These are phyloP conservation scores for Astragalus glycyphyllos DNA, from an alignment of 306 rosid genomes.

Conservation along the genomic window DNA sequence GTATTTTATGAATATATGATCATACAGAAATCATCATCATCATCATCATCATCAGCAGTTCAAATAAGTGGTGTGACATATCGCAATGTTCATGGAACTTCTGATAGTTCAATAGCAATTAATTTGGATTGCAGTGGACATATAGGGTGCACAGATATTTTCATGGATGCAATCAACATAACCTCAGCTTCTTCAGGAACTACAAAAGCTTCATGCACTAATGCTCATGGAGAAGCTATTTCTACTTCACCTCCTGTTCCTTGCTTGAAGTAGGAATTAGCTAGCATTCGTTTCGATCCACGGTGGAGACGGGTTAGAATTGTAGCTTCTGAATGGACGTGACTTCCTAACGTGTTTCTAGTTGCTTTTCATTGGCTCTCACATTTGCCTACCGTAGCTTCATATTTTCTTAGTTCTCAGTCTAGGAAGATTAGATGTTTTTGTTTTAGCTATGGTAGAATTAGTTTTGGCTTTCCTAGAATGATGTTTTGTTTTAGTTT, in stretches of 20 bases:
- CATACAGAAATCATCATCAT: not conserved
- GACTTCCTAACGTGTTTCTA: no score
- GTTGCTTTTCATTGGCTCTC: not conserved
- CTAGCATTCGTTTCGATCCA: no score
- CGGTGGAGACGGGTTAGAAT: no score
- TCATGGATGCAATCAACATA: conserved; percentile 33
- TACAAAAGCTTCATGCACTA: not conserved
- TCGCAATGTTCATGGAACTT: conserved; percentile 34
- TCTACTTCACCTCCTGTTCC: conserved; percentile 34
- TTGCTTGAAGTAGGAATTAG: not conserved
- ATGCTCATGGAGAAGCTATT: conserved; percentile 31
- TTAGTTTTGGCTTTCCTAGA: not conserved
- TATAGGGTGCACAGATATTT: conserved; percentile 13
- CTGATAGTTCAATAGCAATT: conserved; percentile 3
- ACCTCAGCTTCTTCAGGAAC: conserved; percentile 8
- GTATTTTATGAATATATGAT: conserved; percentile 21
- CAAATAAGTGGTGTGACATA: conserved; percentile 25
- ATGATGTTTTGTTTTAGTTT: no score
- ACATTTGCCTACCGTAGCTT: not conserved
- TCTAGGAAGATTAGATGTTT: not conserved
- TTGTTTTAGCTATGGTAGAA: not conserved
- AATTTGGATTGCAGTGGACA: not conserved
- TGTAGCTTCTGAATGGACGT: no score
- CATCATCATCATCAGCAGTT: not conserved
- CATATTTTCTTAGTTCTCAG: not conserved